phyloP scores from a whole-genome alignment of 192 early-diverging fungal species.

The Coemansia sp. region DNA sequence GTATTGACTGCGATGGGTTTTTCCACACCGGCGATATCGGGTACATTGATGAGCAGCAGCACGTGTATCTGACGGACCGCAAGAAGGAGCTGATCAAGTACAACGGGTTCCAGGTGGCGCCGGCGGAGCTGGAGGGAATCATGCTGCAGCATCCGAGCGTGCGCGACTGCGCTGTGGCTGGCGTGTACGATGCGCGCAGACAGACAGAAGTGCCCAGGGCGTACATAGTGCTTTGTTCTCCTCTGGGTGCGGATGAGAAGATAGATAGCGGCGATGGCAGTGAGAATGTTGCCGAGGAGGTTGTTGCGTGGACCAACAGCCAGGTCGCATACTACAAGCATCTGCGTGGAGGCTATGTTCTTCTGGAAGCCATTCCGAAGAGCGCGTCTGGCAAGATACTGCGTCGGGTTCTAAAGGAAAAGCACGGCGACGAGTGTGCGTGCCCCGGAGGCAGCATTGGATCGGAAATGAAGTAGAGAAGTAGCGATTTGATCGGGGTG shows the following conservation, averaged over 20 bases:
- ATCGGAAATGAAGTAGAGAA: no score
- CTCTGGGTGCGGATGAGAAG: conserved; percentile 4
- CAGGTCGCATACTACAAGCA: conserved; percentile 46
- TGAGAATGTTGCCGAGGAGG: neutral
- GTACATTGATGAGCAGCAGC: conserved; percentile 58
- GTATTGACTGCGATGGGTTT: conserved; percentile 73
- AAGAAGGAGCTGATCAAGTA: conserved; percentile 93
- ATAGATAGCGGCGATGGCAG: neutral
- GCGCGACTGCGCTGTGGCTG: conserved; percentile 66
- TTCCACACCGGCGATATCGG: conserved; percentile 85
- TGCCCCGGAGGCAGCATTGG: no score
- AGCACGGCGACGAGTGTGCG: neutral
- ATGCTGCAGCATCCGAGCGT: conserved; percentile 67
- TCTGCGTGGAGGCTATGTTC: conserved; percentile 29
- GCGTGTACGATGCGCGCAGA: conserved; percentile 57
- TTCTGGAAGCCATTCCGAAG: conserved; percentile 35
- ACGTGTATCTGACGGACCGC: conserved; percentile 67
- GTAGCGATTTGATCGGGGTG: no score
- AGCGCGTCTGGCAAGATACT: conserved; percentile 45
- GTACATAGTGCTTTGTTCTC: conserved; percentile 20
- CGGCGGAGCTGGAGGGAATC: conserved; percentile 78
- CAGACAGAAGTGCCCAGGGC: conserved; percentile 55
- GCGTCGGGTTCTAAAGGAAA: conserved; percentile 37
- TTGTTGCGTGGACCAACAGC: conserved; percentile 28
- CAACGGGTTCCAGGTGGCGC: conserved; percentile 78